A percentile compares a stretch with the other conserved stretches of the same genome.
These are phyloP conservation scores for Piper longum DNA, from an alignment of 164 flowering plant species.

Conservation along the genomic window DNA sequence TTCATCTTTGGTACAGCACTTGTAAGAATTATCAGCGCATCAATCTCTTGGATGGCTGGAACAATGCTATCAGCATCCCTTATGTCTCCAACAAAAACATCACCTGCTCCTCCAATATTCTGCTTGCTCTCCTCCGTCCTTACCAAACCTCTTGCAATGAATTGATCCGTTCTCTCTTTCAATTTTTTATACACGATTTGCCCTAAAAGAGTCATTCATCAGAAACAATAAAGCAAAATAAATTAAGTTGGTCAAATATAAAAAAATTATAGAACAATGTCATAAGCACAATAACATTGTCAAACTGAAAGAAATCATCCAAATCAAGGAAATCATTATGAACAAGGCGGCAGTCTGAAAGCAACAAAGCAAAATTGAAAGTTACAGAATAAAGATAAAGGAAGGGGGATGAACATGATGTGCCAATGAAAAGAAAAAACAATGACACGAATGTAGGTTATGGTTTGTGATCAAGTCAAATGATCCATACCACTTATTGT, in stretches of 20 bases:
- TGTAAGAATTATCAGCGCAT: slow-evolving; percentile 83
- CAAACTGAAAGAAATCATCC: background rate
- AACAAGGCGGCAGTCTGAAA: background rate
- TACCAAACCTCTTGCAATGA: slow-evolving; percentile 65
- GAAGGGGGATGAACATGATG: too few species aligned
- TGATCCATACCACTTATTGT: too few species aligned
- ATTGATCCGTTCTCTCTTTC: slow-evolving; percentile 72
- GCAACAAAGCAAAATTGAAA: background rate
- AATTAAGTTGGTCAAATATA: background rate
- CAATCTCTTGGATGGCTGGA: slow-evolving; percentile 72
- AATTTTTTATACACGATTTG: slow-evolving; percentile 76
- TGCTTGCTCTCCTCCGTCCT: slow-evolving; percentile 82
- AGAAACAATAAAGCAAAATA: background rate
- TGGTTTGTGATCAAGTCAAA: too few species aligned
- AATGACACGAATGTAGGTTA: too few species aligned
- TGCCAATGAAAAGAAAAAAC: too few species aligned
- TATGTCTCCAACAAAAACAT: slow-evolving; percentile 83
- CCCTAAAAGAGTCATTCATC: slow-evolving; percentile 30
- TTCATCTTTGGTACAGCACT: slow-evolving; percentile 92
- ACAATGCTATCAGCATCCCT: slow-evolving; percentile 44
- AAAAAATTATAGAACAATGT: background rate
- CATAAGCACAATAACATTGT: too few species aligned
- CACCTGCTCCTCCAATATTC: slow-evolving; percentile 79
- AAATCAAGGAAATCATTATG: background rate
- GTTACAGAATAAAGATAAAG: too few species aligned